Evolutionary conservation across 768 basidiomycete genomes (phyloP), one percentile per base, ranked within the genome.

Genomic region (Cyathus striatus): DNA sequence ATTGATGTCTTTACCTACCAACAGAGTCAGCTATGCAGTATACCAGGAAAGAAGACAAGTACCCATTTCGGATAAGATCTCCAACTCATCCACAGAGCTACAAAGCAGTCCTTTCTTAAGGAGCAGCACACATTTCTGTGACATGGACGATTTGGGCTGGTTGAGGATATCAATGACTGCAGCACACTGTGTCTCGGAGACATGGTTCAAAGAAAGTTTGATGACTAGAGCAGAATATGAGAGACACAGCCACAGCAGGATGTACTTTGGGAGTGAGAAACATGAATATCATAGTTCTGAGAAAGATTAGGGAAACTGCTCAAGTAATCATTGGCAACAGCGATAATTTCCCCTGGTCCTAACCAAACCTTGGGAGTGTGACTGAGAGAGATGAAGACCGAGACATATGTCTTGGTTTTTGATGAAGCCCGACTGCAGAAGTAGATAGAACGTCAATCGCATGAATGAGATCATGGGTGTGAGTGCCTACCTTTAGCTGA

Each of bases 371-470:
- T 83, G 16, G 63, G 70, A 30, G 63, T 67, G 23, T 84, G 54
- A 52, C 90, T 88, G 0, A 79, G 79, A 9, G 85, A 85, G 46
- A 93, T 84, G 40, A 93, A 88, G 58, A 92, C 90, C 48, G 90
- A 83, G 18, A 86, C 73, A 0, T 72, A 66, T 0, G 73, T 77
- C 57, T 92, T n/a, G n/a, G n/a, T n/a, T n/a, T n/a, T n/a, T n/a
- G n/a, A n/a, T n/a, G n/a, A n/a, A n/a, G n/a, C n/a, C n/a, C n/a
- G n/a, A n/a, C n/a, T n/a, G n/a, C n/a, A n/a, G n/a, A n/a, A n/a
- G n/a, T n/a, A n/a, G n/a, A n/a, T n/a, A n/a, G n/a, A n/a, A n/a
- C n/a, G n/a, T n/a, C n/a, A n/a, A n/a, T n/a, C n/a, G n/a, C n/a
- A n/a, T n/a, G n/a, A n/a, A n/a, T n/a, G n/a, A n/a, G n/a, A n/a